phyloP scores from a whole-genome alignment of 208 protist genomes.

The Angomonas deanei region DNA sequence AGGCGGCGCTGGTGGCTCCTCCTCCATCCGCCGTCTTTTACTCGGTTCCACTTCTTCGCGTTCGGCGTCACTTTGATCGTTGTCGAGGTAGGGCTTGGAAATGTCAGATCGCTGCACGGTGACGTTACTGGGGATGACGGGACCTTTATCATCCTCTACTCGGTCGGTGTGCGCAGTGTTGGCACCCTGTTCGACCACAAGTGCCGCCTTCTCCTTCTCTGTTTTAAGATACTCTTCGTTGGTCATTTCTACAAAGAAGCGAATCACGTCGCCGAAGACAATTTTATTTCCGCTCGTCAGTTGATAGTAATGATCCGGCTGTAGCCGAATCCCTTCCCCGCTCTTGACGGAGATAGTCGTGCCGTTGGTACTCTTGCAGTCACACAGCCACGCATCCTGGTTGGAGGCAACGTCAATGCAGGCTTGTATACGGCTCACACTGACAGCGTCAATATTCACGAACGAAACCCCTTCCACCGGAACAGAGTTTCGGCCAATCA shows the following conservation, averaged over 20 bases:
- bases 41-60: neutral
- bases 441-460: slow-evolving; percentile 59
- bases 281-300: slow-evolving; percentile 54
- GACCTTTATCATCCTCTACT: too few relatives aligned
- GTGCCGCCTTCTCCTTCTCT: neutral
- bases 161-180: too few relatives aligned
- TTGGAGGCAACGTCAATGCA: slow-evolving; percentile 70
- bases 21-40: neutral
- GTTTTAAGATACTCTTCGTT: neutral
- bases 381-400: slow-evolving; percentile 77
- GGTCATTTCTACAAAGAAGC: slow-evolving; percentile 19
- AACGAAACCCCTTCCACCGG: slow-evolving; percentile 51
- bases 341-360: slow-evolving; percentile 52
- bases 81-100: neutral
- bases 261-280: slow-evolving; percentile 75
- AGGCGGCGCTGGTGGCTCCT: neutral
- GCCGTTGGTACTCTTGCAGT: slow-evolving; percentile 86
- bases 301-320: slow-evolving; percentile 76
- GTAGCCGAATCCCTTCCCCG: slow-evolving; percentile 53
- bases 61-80: neutral
- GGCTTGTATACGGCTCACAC: slow-evolving; percentile 77
- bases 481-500: slow-evolving; percentile 59
- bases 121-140: too few relatives aligned
- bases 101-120: too few relatives aligned
- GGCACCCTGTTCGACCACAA: too few relatives aligned